Percentiles rank a stretch among this genome's conserved stretches.
Conservation (phyloP, 441 rosid genomes). For the Melastoma candidum region DNA sequence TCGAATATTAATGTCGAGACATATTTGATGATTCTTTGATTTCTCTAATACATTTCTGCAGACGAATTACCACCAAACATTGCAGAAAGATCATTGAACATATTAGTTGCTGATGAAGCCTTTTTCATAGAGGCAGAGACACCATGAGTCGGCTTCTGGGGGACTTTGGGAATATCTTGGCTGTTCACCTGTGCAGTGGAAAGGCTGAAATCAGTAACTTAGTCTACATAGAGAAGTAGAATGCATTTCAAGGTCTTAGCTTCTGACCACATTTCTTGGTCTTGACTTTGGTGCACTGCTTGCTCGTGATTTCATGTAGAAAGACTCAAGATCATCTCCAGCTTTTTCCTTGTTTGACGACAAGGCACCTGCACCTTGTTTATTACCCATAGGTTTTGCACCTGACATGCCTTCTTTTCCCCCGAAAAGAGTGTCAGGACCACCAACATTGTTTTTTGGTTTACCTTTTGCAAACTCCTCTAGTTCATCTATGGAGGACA, state of each 20-base stretch:
- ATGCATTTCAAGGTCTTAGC: too few species aligned
- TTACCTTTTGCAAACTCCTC: conserved; percentile 62
- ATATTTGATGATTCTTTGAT: conserved; percentile 1
- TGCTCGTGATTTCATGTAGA: too few species aligned
- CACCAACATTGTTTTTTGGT: conserved; percentile 26
- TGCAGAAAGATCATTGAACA: conserved; percentile 57
- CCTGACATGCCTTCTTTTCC: conserved; percentile 13
- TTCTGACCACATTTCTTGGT: too few species aligned
- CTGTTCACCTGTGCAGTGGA: conserved; percentile 1
- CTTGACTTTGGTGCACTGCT: too few species aligned
- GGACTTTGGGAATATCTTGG: conserved; percentile 9
- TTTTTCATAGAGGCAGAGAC: conserved; percentile 38
- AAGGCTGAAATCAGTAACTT: not conserved
- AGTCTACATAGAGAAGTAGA: too few species aligned
- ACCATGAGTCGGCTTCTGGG: conserved; percentile 29
- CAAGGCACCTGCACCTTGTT: conserved; percentile 34
- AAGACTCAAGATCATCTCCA: too few species aligned
- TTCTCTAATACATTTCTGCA: not conserved
- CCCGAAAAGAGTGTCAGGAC: conserved; percentile 16
- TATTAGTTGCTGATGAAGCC: conserved; percentile 43
- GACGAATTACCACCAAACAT: conserved; percentile 54
- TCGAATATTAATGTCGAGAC: not conserved
- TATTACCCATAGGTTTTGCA: conserved; percentile 31
- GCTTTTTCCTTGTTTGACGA: too few species aligned
- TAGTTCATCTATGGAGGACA: conserved; percentile 61